Evolutionary conservation across 1,284 basidiomycete genomes (phyloP).

Genomic region (Malassezia furfur): DNA sequence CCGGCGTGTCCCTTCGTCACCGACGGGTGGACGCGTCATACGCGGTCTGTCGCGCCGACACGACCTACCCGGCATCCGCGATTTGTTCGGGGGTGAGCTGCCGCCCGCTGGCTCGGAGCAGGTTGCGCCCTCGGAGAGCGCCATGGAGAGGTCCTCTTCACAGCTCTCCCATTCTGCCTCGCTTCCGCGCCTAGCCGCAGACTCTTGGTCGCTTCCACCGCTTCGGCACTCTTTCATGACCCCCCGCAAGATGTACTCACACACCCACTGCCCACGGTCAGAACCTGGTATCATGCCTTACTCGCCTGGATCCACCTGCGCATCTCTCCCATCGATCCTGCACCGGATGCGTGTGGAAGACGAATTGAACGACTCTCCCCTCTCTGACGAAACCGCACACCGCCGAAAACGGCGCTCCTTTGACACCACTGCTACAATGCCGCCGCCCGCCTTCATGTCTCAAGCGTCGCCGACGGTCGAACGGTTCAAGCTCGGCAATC

Average conservation of each 20-base stretch:
- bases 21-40: background rate
- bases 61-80: conserved; percentile 6
- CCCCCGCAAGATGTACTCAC: background rate
- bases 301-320: background rate
- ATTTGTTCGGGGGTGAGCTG: background rate
- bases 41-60: background rate
- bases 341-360: conserved; percentile 1
- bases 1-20: background rate
- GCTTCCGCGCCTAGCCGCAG: background rate
- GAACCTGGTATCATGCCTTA: background rate
- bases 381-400: background rate
- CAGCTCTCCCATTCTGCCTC: background rate
- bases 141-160: background rate
- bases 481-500: too few relatives aligned
- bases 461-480: too few relatives aligned
- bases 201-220: background rate
- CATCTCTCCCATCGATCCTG: conserved; percentile 1
- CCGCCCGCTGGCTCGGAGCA: background rate
- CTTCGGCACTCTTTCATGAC: background rate
- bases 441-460: too few relatives aligned
- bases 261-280: background rate
- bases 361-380: background rate
- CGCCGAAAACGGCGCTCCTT: background rate
- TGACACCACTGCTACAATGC: background rate
- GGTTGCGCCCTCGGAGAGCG: too few relatives aligned